Evolutionary conservation across 2,329 filamentous ascomycete species (phyloP).

Genomic region (Verruconis gallopava): DNA sequence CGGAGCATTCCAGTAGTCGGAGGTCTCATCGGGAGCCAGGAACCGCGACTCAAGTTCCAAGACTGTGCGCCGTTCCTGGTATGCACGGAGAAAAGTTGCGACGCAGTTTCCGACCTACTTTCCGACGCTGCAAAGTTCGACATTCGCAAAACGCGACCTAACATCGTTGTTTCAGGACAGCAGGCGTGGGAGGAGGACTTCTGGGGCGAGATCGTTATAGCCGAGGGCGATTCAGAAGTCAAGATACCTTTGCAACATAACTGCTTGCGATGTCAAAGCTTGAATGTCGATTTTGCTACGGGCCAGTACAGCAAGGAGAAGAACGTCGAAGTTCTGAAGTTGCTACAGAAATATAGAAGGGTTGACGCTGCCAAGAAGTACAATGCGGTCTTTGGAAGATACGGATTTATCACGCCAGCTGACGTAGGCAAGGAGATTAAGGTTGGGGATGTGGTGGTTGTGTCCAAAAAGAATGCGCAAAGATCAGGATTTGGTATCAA

Average conservation of each 20-base stretch:
- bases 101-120: constrained; percentile 42
- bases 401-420: constrained; percentile 27
- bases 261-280: constrained; percentile 31
- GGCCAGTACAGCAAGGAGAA: constrained; percentile 26
- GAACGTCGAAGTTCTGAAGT: constrained; percentile 30
- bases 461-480: constrained; percentile 27
- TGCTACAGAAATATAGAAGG: constrained; percentile 30
- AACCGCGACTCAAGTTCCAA: constrained; percentile 38
- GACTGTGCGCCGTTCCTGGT: constrained; percentile 67
- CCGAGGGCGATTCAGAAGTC: constrained; percentile 8
- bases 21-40: constrained; percentile 7
- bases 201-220: constrained; percentile 28
- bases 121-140: constrained; percentile 26
- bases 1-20: constrained; percentile 13
- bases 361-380: constrained; percentile 33
- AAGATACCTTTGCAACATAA: constrained; percentile 31
- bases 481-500: constrained; percentile 32
- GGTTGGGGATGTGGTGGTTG: constrained; percentile 32
- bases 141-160: constrained; percentile 34
- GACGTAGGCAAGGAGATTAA: constrained; percentile 19
- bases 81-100: constrained; percentile 55
- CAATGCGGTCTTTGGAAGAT: constrained; percentile 36
- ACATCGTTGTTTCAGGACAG: constrained; percentile 29
- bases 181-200: constrained; percentile 33
- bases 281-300: constrained; percentile 36